phyloP scores from a whole-genome alignment of 148 eudicot species.

The Camellia lanceoleosa region DNA sequence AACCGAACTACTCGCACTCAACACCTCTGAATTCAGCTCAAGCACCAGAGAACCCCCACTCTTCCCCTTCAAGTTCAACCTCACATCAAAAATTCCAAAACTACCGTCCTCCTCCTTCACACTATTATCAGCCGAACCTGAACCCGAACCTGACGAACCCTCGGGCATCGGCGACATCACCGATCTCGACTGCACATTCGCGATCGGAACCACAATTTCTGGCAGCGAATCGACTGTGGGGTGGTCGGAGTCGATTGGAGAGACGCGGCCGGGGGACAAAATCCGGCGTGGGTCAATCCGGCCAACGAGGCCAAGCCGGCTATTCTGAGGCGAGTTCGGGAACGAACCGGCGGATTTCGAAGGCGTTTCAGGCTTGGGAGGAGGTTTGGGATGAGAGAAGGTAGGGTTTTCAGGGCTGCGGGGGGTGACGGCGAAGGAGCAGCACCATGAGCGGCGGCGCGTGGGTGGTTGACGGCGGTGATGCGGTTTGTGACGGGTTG shows the following conservation, averaged over 20 bases:
- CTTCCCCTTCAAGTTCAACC: slow-evolving; percentile 83
- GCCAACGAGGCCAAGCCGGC: slow-evolving; percentile 42
- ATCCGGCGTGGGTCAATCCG: slow-evolving; percentile 68
- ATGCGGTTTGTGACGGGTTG: slow-evolving; percentile 27
- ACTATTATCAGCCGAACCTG: background rate
- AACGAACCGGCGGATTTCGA: slow-evolving; percentile 34
- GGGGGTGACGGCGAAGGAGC: slow-evolving; percentile 69
- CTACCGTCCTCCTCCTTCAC: slow-evolving; percentile 16
- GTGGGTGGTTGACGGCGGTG: slow-evolving; percentile 29
- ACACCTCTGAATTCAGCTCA: slow-evolving; percentile 71
- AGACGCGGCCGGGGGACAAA: slow-evolving; percentile 89
- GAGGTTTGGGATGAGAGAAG: slow-evolving; percentile 25
- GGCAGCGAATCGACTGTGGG: slow-evolving; percentile 21
- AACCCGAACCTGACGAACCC: background rate
- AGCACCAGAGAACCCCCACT: slow-evolving; percentile 55
- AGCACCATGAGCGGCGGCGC: slow-evolving; percentile 72
- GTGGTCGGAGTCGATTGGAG: slow-evolving; percentile 65
- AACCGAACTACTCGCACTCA: slow-evolving; percentile 52
- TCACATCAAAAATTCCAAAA: slow-evolving; percentile 54
- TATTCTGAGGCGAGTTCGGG: slow-evolving; percentile 58
- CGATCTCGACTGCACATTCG: slow-evolving; percentile 3
- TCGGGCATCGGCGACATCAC: slow-evolving; percentile 1
- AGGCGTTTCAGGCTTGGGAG: slow-evolving; percentile 27
- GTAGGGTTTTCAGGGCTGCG: slow-evolving; percentile 52
- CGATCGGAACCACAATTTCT: slow-evolving; percentile 18